A percentile compares a stretch with the other conserved stretches of the same genome.
These are phyloP conservation scores for Clavulina sp. DNA, from an alignment of 768 basidiomycete species.

Conservation along the genomic window DNA sequence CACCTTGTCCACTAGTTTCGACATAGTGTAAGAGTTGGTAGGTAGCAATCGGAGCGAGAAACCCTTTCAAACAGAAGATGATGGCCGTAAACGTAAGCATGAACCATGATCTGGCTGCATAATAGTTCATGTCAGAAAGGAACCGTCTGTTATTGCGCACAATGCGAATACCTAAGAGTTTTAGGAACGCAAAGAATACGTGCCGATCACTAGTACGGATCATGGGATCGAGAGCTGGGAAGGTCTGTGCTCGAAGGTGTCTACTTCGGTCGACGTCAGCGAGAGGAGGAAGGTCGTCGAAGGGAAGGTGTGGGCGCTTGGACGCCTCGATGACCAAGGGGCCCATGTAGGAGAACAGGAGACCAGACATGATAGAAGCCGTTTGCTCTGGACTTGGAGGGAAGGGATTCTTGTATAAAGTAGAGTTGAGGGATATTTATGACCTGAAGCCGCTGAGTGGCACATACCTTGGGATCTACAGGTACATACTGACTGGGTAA, in stretches of 20 bases:
- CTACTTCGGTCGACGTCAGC: conserved; percentile 26
- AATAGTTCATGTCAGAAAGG: not conserved
- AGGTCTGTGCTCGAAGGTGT: conserved; percentile 19
- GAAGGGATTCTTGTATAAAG: conserved; percentile 14
- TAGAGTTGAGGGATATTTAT: not conserved
- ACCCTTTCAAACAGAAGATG: not conserved
- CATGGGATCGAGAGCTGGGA: conserved; percentile 19
- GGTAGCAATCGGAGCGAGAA: too few species aligned
- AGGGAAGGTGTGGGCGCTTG: conserved; percentile 25
- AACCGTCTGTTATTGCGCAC: not conserved
- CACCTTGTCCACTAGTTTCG: conserved; percentile 32
- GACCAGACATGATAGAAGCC: conserved; percentile 26
- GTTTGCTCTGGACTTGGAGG: conserved; percentile 31
- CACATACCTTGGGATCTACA: not conserved
- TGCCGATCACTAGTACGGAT: conserved; percentile 14
- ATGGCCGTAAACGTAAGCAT: not conserved
- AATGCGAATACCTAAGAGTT: conserved; percentile 8
- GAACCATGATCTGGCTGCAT: not conserved
- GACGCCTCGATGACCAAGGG: conserved; percentile 28
- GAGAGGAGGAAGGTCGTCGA: conserved; percentile 26
- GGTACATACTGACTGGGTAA: not conserved
- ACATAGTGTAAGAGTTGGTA: conserved; percentile 33
- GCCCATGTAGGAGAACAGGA: conserved; percentile 37
- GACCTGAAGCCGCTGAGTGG: not conserved
- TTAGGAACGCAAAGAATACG: conserved; percentile 16